Evolutionary conservation across 306 rosid genomes (phyloP).

Genomic region (Medicago ruthenica): DNA sequence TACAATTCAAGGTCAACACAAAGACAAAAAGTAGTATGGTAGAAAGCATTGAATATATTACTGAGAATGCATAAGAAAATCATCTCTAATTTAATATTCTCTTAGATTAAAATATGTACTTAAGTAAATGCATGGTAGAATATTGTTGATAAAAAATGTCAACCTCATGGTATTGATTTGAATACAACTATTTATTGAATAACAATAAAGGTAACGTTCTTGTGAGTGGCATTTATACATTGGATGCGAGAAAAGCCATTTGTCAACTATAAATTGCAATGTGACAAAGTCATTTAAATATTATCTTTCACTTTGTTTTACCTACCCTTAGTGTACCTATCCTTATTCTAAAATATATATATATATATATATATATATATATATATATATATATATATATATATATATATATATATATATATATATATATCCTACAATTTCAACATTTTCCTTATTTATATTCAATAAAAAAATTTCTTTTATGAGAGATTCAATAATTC

Average conservation of each 20-base stretch:
- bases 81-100: background rate
- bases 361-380: too few species aligned
- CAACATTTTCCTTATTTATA: background rate
- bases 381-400: too few species aligned
- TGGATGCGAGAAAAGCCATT: constrained; percentile 31
- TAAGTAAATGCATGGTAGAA: constrained; percentile 1
- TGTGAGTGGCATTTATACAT: constrained; percentile 36
- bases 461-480: constrained; percentile 7
- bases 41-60: background rate
- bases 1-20: background rate
- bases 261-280: constrained; percentile 39
- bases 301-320: constrained; percentile 18
- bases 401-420: too few species aligned
- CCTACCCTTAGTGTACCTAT: background rate
- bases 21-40: background rate
- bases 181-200: constrained; percentile 34
- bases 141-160: constrained; percentile 7
- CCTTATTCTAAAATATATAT: background rate
- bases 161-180: constrained; percentile 32
- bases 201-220: constrained; percentile 36
- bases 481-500: too few species aligned
- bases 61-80: constrained; percentile 19
- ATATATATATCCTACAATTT: background rate
- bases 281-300: constrained; percentile 37
- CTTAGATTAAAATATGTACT: background rate